Evolutionary conservation across 495 filamentous ascomycete genomes (phyloP).

Genomic region (Penicillium salamii): DNA sequence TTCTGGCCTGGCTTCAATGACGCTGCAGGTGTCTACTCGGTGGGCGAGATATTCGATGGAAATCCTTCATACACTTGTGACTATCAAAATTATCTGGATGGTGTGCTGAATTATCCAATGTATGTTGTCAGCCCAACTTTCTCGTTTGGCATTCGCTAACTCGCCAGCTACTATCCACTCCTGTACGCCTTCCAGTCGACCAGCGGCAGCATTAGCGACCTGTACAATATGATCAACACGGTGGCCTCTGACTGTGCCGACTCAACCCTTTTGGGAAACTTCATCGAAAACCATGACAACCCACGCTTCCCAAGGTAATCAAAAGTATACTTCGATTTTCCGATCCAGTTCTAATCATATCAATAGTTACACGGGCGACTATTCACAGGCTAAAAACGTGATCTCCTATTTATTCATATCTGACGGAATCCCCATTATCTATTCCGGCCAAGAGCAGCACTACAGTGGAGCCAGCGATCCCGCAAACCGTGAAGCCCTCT

Average conservation of each 20-base stretch:
- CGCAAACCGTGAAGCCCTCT: constrained; percentile 71
- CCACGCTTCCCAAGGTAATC: constrained; percentile 58
- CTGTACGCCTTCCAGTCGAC: constrained; percentile 59
- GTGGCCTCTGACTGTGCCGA: constrained; percentile 57
- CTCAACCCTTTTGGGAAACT: constrained; percentile 65
- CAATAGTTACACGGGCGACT: constrained; percentile 44
- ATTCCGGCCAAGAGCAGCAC: constrained; percentile 73
- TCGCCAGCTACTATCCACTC: constrained; percentile 51
- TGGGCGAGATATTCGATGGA: constrained; percentile 68
- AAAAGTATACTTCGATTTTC: neutral
- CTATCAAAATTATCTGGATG: constrained; percentile 60
- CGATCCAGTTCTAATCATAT: neutral
- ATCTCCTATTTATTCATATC: constrained; percentile 68
- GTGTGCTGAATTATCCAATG: constrained; percentile 65
- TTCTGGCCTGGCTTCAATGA: constrained; percentile 65
- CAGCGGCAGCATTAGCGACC: constrained; percentile 53
- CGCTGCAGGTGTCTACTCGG: constrained; percentile 67
- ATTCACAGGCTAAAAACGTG: constrained; percentile 61
- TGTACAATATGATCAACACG: constrained; percentile 57
- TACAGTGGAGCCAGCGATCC: constrained; percentile 63
- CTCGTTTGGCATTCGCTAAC: neutral
- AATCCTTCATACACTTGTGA: constrained; percentile 59
- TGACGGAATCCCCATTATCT: constrained; percentile 66
- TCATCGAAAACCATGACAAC: constrained; percentile 80
- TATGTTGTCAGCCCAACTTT: constrained; percentile 4